Evolutionary conservation across 202 grass and related monocot genomes (phyloP).

Genomic region (Setaria viridis): DNA sequence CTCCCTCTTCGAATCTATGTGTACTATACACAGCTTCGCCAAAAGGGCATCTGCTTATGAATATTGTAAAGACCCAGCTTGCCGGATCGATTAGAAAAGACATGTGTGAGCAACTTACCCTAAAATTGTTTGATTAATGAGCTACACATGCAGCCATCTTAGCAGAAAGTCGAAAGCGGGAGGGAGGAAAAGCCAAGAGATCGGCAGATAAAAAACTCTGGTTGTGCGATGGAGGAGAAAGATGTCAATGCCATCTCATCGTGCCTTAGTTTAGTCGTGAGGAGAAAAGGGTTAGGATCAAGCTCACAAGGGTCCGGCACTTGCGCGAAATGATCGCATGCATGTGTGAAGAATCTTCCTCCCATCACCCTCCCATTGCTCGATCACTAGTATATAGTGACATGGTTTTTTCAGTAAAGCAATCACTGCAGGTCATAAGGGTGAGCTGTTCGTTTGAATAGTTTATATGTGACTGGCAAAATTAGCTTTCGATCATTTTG

Average conservation of each 20-base stretch:
- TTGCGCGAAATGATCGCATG: slow-evolving; percentile 53
- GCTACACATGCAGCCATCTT: slow-evolving; percentile 66
- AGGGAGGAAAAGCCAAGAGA: slow-evolving; percentile 48
- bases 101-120: slow-evolving; percentile 58
- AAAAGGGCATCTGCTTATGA: slow-evolving; percentile 51
- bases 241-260: slow-evolving; percentile 57
- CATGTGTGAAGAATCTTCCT: slow-evolving; percentile 78
- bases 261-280: slow-evolving; percentile 48
- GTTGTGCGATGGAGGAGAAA: slow-evolving; percentile 28
- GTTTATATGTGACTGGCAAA: slow-evolving; percentile 45
- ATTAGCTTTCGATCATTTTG: slow-evolving; percentile 37
- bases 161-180: slow-evolving; percentile 47
- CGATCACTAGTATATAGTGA: slow-evolving; percentile 29
- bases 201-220: slow-evolving; percentile 41
- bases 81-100: slow-evolving; percentile 44
- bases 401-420: slow-evolving; percentile 53
- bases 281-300: slow-evolving; percentile 49
- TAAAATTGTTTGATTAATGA: slow-evolving; percentile 41
- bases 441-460: slow-evolving; percentile 55
- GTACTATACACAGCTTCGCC: slow-evolving; percentile 45
- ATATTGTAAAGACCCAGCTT: slow-evolving; percentile 42
- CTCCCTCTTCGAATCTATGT: slow-evolving; percentile 54
- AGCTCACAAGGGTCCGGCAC: slow-evolving; percentile 14
- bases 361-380: slow-evolving; percentile 37
- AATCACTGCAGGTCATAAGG: slow-evolving; percentile 48